Conservation (phyloP, 495 filamentous ascomycete genomes). For the Aspergillus olivimuriae region DNA sequence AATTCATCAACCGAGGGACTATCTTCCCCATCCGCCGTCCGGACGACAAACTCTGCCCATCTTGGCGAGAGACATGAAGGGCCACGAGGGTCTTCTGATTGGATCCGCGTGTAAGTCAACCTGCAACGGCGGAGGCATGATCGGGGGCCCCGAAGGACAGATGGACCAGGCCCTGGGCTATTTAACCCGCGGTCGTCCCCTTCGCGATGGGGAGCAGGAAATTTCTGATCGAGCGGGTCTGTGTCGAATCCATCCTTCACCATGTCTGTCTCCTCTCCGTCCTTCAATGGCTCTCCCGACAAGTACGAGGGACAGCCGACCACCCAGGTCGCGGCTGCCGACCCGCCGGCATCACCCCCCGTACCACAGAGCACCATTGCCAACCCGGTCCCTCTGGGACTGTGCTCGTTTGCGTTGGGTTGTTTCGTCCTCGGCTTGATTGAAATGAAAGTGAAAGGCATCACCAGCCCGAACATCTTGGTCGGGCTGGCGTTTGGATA, state of each 20-base stretch:
- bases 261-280: background rate
- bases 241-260: background rate
- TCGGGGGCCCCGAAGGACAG: too few species aligned
- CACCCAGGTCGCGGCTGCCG: background rate
- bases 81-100: too few species aligned
- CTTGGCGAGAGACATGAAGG: too few species aligned
- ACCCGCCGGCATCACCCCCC: conserved; percentile 11
- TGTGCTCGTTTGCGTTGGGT: conserved; percentile 77
- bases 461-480: conserved; percentile 51
- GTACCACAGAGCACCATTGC: conserved; percentile 62
- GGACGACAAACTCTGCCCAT: too few species aligned
- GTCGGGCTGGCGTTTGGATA: conserved; percentile 60
- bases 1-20: too few species aligned
- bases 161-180: too few species aligned
- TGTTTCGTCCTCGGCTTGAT: conserved; percentile 76
- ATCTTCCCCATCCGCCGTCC: too few species aligned
- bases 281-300: background rate
- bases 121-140: too few species aligned
- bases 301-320: background rate
- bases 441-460: conserved; percentile 55
- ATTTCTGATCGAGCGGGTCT: background rate
- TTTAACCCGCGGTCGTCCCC: background rate
- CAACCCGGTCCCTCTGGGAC: conserved; percentile 71
- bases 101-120: too few species aligned
- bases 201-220: background rate